Evolutionary conservation across 2,329 filamentous ascomycete species (phyloP), one percentile per base, ranked within the genome.

Genomic region (Alternaria consortialis): DNA sequence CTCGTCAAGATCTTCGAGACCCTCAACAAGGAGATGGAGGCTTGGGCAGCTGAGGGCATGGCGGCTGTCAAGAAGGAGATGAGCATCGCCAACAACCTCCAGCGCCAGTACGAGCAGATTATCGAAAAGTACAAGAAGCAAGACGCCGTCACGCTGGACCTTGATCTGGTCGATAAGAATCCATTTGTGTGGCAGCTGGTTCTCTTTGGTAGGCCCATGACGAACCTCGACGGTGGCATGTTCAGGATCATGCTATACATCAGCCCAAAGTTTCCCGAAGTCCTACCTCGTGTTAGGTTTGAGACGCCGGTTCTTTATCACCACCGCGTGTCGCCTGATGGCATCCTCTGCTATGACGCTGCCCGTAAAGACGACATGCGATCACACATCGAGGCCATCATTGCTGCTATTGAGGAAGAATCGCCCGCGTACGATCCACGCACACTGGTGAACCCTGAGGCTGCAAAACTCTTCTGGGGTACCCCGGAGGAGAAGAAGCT

Each of bases 201-300:
- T 1, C 94, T 97, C 76, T 96, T 97, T 75, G 95, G 95, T 27
- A 87, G 90, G 56, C 92, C 93, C 0, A 96, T 95, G 90, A 97
- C 93, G 6, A 93, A 97, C 68, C 86, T 98, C 2, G 94, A 98
- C 70, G 94, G 94, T 15, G 74, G 94, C 2, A 86, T 98, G 62
- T 94, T 98, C 81, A 88, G 87, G 62, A 90, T 97, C 77, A 90
- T 85, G 70, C 84, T 98, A 56, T 84, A 84, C 71, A 90, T 98
- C 71, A 97, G 93, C 70, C 90, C 92, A 6, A 87, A 88, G 6
- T 98, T 97, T 73, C 95, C 95, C 0, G 88, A 92, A 40, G 92
- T 96, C 69, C 92, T 97, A 71, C 95, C 94, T 25, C 89, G 94
- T 34, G 90, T 94, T 56, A 89, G 85, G 63, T 89, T 97, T 65